These are phyloP conservation scores for Colletotrichum tamarilloi DNA, from an alignment of 2,329 filamentous ascomycete species.

Conservation along the genomic window DNA sequence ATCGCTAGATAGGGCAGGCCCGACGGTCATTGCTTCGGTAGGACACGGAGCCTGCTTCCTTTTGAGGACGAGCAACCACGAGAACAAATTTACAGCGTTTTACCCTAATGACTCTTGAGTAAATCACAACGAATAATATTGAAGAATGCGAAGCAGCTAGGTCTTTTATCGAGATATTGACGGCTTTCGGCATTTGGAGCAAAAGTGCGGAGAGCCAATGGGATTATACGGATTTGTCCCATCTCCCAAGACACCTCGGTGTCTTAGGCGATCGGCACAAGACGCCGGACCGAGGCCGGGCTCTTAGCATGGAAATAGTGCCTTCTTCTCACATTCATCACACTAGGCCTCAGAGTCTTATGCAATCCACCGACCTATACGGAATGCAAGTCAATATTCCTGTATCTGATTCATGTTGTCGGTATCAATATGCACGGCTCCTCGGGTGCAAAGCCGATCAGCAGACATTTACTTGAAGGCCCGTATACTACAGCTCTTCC, in stretches of 20 bases:
- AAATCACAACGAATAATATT: neutral
- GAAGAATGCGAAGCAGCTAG: neutral
- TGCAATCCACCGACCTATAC: neutral
- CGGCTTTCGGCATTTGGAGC: neutral
- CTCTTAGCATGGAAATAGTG: neutral
- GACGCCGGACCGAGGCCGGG: neutral
- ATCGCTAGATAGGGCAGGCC: neutral
- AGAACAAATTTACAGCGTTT: neutral
- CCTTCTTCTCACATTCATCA: neutral
- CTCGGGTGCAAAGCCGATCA: neutral
- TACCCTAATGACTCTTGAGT: neutral
- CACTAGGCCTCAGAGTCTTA: neutral
- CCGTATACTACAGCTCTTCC: neutral
- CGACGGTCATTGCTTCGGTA: too few species aligned
- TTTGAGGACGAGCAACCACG: neutral
- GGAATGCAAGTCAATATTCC: neutral
- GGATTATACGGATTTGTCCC: neutral
- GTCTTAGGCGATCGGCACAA: neutral
- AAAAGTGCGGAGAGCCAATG: neutral
- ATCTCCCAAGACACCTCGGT: constrained; percentile 33
- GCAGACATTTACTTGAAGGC: neutral
- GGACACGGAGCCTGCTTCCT: neutral
- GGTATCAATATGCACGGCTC: neutral
- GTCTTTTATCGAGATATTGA: neutral
- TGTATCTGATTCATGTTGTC: neutral